Evolutionary conservation across 257 asterid species (phyloP), one percentile per base, ranked within the genome.

Genomic region (Fraxinus pennsylvanica): DNA sequence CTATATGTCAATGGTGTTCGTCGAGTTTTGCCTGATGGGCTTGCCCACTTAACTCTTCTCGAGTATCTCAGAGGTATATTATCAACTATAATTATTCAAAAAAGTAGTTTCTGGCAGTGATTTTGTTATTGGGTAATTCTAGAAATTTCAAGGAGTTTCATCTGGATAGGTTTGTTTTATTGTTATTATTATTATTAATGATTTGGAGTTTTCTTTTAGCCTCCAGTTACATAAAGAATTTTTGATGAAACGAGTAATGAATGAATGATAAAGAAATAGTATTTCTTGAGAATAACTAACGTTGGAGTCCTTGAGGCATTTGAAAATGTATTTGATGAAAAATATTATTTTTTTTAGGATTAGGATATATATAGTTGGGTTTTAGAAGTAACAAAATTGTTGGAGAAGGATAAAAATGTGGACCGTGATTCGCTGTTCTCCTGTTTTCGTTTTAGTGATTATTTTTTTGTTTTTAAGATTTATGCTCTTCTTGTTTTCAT

Each of bases 41-140:
- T 91, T 80, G 98, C 98, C 68, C 94, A 95, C 81, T 45, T 89
- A 65, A 95, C 98, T 82, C 97, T 95, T 52, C 98, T 95, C 54
- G 99, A 95, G 76, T 93, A 93, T 84, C 98, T 95, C 77, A 83
- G 98, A 86, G 99, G 99, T 95, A 74, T 6, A 74, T 9, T 69
- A 29, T 43, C 36, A 3, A 73, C 33, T 47, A 7, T 70, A 33
- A 61, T 63, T 70, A 4, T 39, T 41, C 22, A 1, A 29, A 29
- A 4, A 14, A 41, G 21, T 52, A 15, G 33, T 39, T 72, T 72
- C 29, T 4, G 5, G 5, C 36, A 41, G 3, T 43, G n/a, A 45
- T 43, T 41, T 25, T 72, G 67, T 73, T 80, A 41, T 9, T 45
- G 57, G 29, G 29, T 21, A 10, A 43, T 73, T 22, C 21, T 45